Percentiles rank a stretch among this genome's conserved stretches.
phyloP scores from a whole-genome alignment of 2,329 filamentous ascomycete genomes.

The Aplosporella prunicola region DNA sequence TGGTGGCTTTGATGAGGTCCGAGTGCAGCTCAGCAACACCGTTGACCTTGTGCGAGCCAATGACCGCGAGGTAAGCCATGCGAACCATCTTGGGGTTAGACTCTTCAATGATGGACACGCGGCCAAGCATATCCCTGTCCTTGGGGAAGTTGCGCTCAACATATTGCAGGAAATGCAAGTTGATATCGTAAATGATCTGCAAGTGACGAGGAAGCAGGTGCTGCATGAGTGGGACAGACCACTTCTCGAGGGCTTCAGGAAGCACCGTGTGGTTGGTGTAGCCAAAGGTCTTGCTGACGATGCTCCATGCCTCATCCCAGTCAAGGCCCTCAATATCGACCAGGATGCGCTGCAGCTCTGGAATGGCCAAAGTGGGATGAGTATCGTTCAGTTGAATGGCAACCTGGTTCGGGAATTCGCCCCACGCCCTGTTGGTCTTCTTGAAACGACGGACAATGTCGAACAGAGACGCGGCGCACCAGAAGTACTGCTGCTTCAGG shows the following conservation, averaged over 20 bases:
- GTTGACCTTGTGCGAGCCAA: constrained; percentile 98
- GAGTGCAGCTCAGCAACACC: constrained; percentile 96
- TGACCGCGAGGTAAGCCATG: constrained; percentile 91
- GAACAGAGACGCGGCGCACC: constrained; percentile 92
- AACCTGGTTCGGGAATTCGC: constrained; percentile 84
- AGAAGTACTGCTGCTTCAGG: constrained; percentile 99
- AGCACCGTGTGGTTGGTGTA: constrained; percentile 99
- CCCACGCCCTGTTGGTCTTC: constrained; percentile 87
- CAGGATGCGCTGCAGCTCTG: constrained; percentile 88
- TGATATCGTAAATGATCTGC: constrained; percentile 98
- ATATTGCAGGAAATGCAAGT: constrained; percentile 80
- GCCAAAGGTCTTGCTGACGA: constrained; percentile 59
- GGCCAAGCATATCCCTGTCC: constrained; percentile 71
- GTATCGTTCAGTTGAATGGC: constrained; percentile 98
- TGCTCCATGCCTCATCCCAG: constrained; percentile 87
- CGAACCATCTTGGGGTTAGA: constrained; percentile 95
- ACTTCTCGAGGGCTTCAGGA: constrained; percentile 94
- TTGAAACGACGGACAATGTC: constrained; percentile 98
- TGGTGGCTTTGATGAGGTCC: constrained; percentile 96
- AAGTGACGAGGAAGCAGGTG: constrained; percentile 88
- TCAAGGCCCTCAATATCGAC: constrained; percentile 82
- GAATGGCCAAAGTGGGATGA: constrained; percentile 90
- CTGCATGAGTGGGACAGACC: constrained; percentile 88
- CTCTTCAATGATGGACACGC: constrained; percentile 97
- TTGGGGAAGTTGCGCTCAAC: constrained; percentile 88